Conservation (phyloP, 805 yeast genomes). For the Saccharomycopsis babjevae region DNA sequence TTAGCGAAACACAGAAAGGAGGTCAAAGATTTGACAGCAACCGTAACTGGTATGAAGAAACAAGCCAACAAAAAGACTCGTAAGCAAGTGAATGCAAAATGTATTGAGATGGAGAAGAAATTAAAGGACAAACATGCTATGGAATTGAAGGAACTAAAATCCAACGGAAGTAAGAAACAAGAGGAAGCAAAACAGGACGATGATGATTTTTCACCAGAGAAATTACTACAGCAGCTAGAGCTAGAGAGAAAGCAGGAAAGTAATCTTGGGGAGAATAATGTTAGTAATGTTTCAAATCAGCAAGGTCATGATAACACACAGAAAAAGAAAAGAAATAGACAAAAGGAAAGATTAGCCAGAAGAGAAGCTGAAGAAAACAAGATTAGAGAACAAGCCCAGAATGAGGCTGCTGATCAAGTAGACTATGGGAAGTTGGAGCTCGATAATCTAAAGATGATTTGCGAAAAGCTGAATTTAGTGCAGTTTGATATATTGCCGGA, state of each 20-base stretch:
- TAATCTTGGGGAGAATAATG: constrained; percentile 3
- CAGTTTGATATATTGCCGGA: constrained; percentile 76
- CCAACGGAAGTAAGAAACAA: constrained; percentile 16
- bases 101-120: constrained; percentile 48
- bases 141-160: constrained; percentile 33
- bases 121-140: constrained; percentile 42
- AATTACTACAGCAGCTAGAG: constrained; percentile 49
- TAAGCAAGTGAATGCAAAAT: constrained; percentile 51
- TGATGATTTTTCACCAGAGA: constrained; percentile 56
- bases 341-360: constrained; percentile 70
- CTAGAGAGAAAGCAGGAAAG: constrained; percentile 26
- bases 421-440: constrained; percentile 66
- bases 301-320: constrained; percentile 20
- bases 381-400: constrained; percentile 54
- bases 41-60: constrained; percentile 66
- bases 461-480: constrained; percentile 37
- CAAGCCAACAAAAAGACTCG: constrained; percentile 75
- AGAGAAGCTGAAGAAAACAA: constrained; percentile 60
- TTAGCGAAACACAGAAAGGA: constrained; percentile 61
- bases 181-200: constrained; percentile 27
- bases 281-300: neutral
- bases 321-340: constrained; percentile 59
- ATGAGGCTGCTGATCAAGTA: constrained; percentile 57
- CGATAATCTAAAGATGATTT: constrained; percentile 47
- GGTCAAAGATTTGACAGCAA: constrained; percentile 51